Evolutionary conservation across 2,329 filamentous ascomycete species (phyloP).

Genomic region (Fonsecaea nubica): DNA sequence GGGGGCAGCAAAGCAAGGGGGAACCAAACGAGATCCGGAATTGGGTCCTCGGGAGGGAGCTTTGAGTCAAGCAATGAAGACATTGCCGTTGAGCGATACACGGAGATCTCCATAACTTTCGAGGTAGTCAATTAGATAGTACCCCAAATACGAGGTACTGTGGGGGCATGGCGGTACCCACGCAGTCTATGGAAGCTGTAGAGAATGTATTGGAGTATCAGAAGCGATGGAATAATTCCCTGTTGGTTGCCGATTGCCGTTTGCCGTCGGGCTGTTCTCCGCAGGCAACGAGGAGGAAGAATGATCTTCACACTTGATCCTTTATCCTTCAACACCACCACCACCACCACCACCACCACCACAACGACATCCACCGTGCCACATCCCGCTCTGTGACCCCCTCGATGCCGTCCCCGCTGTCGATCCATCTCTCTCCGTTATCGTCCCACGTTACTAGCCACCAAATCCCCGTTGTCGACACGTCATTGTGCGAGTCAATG

Average conservation of each 20-base stretch:
- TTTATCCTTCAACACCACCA: background rate
- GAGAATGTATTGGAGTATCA: background rate
- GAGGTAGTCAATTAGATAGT: too few species aligned
- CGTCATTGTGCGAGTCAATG: constrained; percentile 5
- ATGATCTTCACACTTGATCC: background rate
- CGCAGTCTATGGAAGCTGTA: constrained; percentile 14
- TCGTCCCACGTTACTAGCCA: background rate
- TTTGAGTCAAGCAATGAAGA: too few species aligned
- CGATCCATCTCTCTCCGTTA: background rate
- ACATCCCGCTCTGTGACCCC: background rate
- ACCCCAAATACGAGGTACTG: background rate
- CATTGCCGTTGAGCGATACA: too few species aligned
- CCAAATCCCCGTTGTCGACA: background rate
- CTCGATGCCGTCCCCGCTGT: background rate
- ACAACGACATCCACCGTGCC: too few species aligned
- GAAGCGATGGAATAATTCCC: background rate
- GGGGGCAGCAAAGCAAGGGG: too few species aligned
- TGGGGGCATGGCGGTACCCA: constrained; percentile 2
- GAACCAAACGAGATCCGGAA: too few species aligned
- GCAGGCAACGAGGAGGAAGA: background rate
- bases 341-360: background rate
- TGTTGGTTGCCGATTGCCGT: background rate
- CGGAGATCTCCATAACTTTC: too few species aligned
- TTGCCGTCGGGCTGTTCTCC: background rate
- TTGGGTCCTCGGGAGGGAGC: too few species aligned